phyloP scores from a whole-genome alignment of 2,329 filamentous ascomycete genomes.

The Xylaria sp. region DNA sequence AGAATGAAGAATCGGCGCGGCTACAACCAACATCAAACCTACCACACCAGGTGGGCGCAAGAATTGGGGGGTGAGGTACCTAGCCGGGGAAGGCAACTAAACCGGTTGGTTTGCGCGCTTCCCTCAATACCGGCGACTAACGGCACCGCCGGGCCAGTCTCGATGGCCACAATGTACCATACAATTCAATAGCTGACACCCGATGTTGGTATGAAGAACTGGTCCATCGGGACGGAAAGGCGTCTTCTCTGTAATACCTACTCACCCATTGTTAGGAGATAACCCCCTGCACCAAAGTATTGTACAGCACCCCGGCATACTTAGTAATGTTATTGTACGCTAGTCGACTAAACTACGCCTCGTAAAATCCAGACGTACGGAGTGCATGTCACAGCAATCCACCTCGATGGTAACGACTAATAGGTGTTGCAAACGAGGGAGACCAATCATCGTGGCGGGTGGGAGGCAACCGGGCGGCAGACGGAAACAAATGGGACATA shows the following conservation, averaged over 20 bases:
- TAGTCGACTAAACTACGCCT: background rate
- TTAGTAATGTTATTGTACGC: background rate
- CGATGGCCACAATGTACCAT: background rate
- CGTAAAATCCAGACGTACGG: background rate
- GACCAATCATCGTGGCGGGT: background rate
- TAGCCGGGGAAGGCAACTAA: background rate
- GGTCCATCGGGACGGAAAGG: constrained; percentile 18
- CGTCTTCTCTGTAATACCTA: background rate
- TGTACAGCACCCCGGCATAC: no score
- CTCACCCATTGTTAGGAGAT: background rate
- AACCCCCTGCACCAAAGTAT: no score
- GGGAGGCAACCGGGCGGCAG: background rate
- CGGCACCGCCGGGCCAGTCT: constrained; percentile 11
- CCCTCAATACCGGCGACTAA: constrained; percentile 7
- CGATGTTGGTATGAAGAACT: constrained; percentile 6
- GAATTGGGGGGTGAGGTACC: background rate
- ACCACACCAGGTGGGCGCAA: background rate
- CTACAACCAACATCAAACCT: constrained; percentile 18
- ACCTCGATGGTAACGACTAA: background rate
- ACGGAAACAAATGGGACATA: background rate
- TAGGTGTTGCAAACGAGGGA: background rate
- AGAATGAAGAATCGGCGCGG: constrained; percentile 1
- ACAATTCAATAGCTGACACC: constrained; percentile 15
- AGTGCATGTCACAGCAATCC: constrained; percentile 7
- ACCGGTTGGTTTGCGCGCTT: constrained; percentile 1